Evolutionary conservation across 176 grass and related monocot species (phyloP).

Genomic region (Hyparrhenia diplandra): DNA sequence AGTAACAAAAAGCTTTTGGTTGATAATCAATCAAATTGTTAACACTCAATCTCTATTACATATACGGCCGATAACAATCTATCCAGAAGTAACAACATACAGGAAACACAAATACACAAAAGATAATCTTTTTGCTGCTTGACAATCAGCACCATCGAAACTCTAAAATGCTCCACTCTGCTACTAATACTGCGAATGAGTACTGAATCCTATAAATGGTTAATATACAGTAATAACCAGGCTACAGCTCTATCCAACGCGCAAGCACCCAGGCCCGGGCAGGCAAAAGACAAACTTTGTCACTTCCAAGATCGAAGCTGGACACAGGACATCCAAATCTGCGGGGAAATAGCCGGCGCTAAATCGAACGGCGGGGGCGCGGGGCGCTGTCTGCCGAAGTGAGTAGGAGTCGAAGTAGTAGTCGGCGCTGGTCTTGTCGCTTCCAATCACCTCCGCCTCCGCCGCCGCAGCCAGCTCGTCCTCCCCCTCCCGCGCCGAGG

Average conservation of each 20-base stretch:
- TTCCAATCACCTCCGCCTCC: conserved; percentile 52
- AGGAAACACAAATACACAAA: neutral
- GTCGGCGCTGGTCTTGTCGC: conserved; percentile 92
- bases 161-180: neutral
- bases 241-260: neutral
- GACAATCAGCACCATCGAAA: neutral
- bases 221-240: neutral
- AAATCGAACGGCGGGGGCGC: neutral
- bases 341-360: neutral
- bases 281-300: neutral
- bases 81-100: neutral
- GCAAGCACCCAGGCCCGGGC: neutral
- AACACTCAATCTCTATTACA: neutral
- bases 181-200: neutral
- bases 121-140: neutral
- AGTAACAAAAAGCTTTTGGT: neutral
- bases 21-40: neutral
- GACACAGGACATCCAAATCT: neutral
- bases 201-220: neutral
- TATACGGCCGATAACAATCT: neutral
- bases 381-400: conserved; percentile 61
- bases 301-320: neutral
- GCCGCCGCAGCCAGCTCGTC: neutral
- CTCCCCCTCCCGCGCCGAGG: conserved; percentile 5
- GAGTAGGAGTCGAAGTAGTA: conserved; percentile 99